Conservation (phyloP, 2,329 filamentous ascomycete species). For the Diaporthe longicolla region DNA sequence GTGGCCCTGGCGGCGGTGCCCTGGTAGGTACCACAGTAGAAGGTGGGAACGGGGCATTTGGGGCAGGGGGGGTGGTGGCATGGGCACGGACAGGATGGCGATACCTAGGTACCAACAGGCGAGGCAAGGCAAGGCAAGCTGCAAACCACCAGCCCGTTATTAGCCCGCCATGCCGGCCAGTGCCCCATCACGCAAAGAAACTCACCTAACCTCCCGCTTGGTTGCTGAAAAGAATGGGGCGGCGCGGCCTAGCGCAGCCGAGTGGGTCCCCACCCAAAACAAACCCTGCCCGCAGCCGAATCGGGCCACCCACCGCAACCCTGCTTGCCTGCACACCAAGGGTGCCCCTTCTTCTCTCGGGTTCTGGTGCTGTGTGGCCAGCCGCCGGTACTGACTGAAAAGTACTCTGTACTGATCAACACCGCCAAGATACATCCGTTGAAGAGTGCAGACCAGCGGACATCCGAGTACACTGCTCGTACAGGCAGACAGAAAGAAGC, state of each 20-base stretch:
- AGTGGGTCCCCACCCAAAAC: slow-evolving; percentile 33
- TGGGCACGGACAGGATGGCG: slow-evolving; percentile 22
- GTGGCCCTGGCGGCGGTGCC: slow-evolving; percentile 29
- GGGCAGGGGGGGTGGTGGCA: background rate
- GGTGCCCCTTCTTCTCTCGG: slow-evolving; percentile 6
- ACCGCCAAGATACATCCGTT: background rate
- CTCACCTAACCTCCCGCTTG: slow-evolving; percentile 36
- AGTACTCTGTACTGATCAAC: background rate
- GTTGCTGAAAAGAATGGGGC: slow-evolving; percentile 35
- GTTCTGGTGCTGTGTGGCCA: background rate
- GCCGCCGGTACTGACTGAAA: too few relatives aligned
- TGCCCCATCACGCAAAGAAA: slow-evolving; percentile 22
- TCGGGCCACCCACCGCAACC: slow-evolving; percentile 35
- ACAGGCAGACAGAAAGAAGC: background rate
- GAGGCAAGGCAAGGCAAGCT: slow-evolving; percentile 19
- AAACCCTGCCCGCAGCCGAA: slow-evolving; percentile 34
- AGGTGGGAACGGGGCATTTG: slow-evolving; percentile 24
- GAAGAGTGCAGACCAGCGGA: too few relatives aligned
- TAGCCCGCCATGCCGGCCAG: background rate
- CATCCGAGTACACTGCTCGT: background rate
- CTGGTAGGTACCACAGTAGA: slow-evolving; percentile 3
- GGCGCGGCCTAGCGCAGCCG: slow-evolving; percentile 21
- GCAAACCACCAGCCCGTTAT: slow-evolving; percentile 30
- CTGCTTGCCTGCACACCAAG: slow-evolving; percentile 27
- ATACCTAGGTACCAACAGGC: background rate